phyloP scores from a whole-genome alignment of 352 stramenopile genomes.

The Peronospora destructor region DNA sequence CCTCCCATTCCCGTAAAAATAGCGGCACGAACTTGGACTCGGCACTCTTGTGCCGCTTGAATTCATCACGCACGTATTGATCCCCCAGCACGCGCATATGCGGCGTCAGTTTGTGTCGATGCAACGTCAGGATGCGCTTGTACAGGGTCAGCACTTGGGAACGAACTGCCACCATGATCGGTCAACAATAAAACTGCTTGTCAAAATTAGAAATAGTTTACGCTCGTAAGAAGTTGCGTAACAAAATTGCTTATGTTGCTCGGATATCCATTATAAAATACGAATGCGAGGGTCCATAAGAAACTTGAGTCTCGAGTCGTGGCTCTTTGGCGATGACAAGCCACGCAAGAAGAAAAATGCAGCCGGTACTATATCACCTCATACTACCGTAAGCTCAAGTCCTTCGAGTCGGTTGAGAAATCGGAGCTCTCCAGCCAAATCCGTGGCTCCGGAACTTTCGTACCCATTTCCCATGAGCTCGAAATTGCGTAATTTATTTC shows the following conservation, averaged over 20 bases:
- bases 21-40: slow-evolving; percentile 66
- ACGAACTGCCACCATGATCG: slow-evolving; percentile 25
- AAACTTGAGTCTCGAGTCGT: slow-evolving; percentile 69
- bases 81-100: slow-evolving; percentile 81
- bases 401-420: slow-evolving; percentile 14
- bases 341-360: background rate
- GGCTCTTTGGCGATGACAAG: slow-evolving; percentile 77
- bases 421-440: slow-evolving; percentile 6
- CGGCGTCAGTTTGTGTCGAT: slow-evolving; percentile 61
- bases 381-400: background rate
- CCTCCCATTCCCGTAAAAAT: slow-evolving; percentile 73
- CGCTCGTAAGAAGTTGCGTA: slow-evolving; percentile 3
- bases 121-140: slow-evolving; percentile 69
- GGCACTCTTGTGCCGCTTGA: slow-evolving; percentile 76
- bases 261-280: background rate
- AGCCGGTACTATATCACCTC: background rate
- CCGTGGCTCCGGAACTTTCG: slow-evolving; percentile 14
- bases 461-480: slow-evolving; percentile 66
- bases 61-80: slow-evolving; percentile 81
- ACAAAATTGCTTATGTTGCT: slow-evolving; percentile 2
- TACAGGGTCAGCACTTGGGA: slow-evolving; percentile 63
- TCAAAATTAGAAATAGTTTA: background rate
- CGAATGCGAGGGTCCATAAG: slow-evolving; percentile 39
- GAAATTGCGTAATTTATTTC: slow-evolving; percentile 71
- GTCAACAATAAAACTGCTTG: background rate